These are phyloP conservation scores for Platanthera zijinensis DNA, from an alignment of 106 monocot species.

Conservation along the genomic window DNA sequence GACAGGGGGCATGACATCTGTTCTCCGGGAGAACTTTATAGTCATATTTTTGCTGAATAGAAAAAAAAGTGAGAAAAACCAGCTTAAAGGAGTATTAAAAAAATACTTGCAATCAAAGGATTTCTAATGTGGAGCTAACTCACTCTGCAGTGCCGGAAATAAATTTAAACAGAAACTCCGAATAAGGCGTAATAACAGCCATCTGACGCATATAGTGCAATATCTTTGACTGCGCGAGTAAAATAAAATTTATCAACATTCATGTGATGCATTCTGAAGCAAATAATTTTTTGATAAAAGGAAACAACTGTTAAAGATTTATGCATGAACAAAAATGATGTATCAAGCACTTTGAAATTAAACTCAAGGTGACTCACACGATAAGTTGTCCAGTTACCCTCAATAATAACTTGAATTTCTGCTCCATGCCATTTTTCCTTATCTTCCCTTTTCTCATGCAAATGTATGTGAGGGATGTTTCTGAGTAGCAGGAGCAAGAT, in stretches of 20 bases:
- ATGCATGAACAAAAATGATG: background rate
- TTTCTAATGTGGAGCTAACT: slow-evolving; percentile 41
- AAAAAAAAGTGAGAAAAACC: slow-evolving; percentile 8
- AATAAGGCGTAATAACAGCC: slow-evolving; percentile 98
- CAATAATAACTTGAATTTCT: slow-evolving; percentile 95
- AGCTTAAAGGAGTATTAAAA: slow-evolving; percentile 5
- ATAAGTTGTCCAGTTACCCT: slow-evolving; percentile 97
- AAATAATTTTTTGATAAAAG: background rate
- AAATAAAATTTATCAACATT: slow-evolving; percentile 11
- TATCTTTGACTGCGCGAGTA: slow-evolving; percentile 74
- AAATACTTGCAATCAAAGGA: slow-evolving; percentile 1
- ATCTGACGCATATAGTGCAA: slow-evolving; percentile 98
- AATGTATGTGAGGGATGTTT: slow-evolving; percentile 92
- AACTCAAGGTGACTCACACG: slow-evolving; percentile 51
- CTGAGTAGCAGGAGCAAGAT: slow-evolving; percentile 28
- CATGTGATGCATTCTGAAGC: background rate
- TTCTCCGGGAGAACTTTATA: slow-evolving; percentile 75
- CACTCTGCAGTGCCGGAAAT: slow-evolving; percentile 74
- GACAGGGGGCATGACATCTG: slow-evolving; percentile 93
- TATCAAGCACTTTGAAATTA: background rate
- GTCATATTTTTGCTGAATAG: slow-evolving; percentile 69
- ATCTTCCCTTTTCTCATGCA: slow-evolving; percentile 90
- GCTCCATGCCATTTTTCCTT: slow-evolving; percentile 89
- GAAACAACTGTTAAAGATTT: background rate
- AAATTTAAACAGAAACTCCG: slow-evolving; percentile 86